Evolutionary conservation across 148 eudicot genomes (phyloP), one percentile per base, ranked within the genome.

Genomic region (Limonium bicolor): DNA sequence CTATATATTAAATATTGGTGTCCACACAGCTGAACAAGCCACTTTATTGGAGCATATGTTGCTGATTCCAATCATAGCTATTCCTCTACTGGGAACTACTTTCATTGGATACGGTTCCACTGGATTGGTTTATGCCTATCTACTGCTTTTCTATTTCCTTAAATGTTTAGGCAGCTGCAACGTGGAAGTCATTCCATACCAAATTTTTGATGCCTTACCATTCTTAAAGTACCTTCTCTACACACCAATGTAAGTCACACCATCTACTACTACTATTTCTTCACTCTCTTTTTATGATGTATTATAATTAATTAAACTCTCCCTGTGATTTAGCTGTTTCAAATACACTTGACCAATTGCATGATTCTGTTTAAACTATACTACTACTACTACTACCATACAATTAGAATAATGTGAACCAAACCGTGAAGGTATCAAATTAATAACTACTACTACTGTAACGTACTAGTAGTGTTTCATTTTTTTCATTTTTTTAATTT

Each of bases 191-290:
- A 37, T 87, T 51, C 80, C 94, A 4, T 73, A 76, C 57, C 79
- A 61, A 40, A 27, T 79, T 27, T 82, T 78, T 43, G 76, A 82
- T 26, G 60, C 36, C 4, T 26, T 76, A 48, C 86, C 96, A 13
- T 31, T 77, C 59, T 59, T 76, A 17, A 76, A 27, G 55, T 82
- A 76, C 56, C 47, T 82, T 27, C 46, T 87, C 5, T 71, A 73
- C 19, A 82, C 94, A 7, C 96, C 94, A 4, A 79, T 82, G 96
- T 82, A 68, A 82, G 94, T 69, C n/a, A n/a, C n/a, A n/a, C n/a
- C n/a, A n/a, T n/a, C n/a, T n/a, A n/a, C n/a, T n/a, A n/a, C n/a
- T n/a, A n/a, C n/a, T n/a, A n/a, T n/a, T n/a, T n/a, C n/a, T n/a
- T n/a, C n/a, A n/a, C n/a, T n/a, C n/a, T n/a, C n/a, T n/a, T n/a